Base-by-base conservation (phyloP, 805 yeast species). In the Lipomyces orientalis region DNA sequence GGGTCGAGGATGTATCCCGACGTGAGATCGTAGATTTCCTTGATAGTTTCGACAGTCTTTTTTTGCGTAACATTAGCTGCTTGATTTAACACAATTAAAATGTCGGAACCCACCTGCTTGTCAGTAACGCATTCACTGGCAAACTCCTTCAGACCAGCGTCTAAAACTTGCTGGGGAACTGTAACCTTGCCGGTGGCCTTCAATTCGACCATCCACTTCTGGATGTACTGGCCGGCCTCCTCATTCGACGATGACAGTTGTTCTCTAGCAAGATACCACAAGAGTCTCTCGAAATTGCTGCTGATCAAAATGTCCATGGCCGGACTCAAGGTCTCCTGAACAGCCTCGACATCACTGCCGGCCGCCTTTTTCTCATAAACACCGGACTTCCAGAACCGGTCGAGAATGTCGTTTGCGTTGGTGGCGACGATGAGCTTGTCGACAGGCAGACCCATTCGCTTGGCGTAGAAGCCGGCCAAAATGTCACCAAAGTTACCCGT, bases 401-500 rank as follows among this genome's bases (percentile, higher is more conserved):
- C 91, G 76, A 95, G 86, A 73, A 95, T 95, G 77, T 95, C 97
- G 77, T 95, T 95, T 76, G 91, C 94, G 77, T 95, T 95, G 35
- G 99, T 95, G 58, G 98, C 98, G 75, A 95, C 91, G 75, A 93
- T 89, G 73, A 95, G 85, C 76, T 88, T 86, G 71, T 89, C 93
- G 59, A 90, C 84, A 62, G 98, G 98, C 72, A 95, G 84, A 51
- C 99, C 99, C 98, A 95, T 93, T 79, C 90, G 85, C 78, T 89
- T 87, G 61, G 99, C 98, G 78, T 86, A 95, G 80, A 88, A 95
- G 68, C 99, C 99, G 35, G 99, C 99, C 66, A 95, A 86, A 68
- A 95, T 93, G 78, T 95, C 99, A 78, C 99, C 99, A 79, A 95
- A 95, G 85, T 95, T 95, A 77, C 99, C 99, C 66, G 97, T 90